Conservation (phyloP, 2,329 filamentous ascomycete species). For the Graphiopsis chlorocephala region DNA sequence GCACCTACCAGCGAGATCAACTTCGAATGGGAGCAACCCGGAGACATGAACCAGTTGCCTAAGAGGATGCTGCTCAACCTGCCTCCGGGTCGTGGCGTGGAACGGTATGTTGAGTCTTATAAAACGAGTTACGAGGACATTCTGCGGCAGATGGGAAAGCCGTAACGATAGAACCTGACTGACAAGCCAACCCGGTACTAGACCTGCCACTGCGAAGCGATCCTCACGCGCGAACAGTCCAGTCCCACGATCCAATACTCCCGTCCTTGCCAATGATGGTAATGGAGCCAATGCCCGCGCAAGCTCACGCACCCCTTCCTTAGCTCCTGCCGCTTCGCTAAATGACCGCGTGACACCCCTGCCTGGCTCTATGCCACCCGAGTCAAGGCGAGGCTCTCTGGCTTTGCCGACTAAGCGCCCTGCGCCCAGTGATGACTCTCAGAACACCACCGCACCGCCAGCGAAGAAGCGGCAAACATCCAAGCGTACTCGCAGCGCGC, state of each 20-base stretch:
- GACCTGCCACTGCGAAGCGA: constrained; percentile 11
- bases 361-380: background rate
- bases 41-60: constrained; percentile 27
- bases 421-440: constrained; percentile 18
- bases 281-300: background rate
- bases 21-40: constrained; percentile 23
- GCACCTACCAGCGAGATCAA: constrained; percentile 19
- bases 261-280: background rate
- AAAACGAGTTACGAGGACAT: constrained; percentile 15
- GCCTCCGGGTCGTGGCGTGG: constrained; percentile 18
- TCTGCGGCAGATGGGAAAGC: background rate
- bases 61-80: constrained; percentile 25
- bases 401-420: constrained; percentile 33
- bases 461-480: constrained; percentile 14
- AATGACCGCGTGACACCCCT: background rate
- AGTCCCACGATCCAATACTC: constrained; percentile 9
- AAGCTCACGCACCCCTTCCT: background rate
- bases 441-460: constrained; percentile 17
- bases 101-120: constrained; percentile 30
- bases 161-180: background rate
- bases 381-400: constrained; percentile 33
- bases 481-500: constrained; percentile 18
- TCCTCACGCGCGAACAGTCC: constrained; percentile 9
- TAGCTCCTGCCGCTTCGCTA: constrained; percentile 2
- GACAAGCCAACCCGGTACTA: background rate